Percentiles rank a stretch among this genome's conserved stretches.
These are phyloP conservation scores for Neoascochyta sp. DNA, from an alignment of 2,329 filamentous ascomycete genomes.

Conservation along the genomic window DNA sequence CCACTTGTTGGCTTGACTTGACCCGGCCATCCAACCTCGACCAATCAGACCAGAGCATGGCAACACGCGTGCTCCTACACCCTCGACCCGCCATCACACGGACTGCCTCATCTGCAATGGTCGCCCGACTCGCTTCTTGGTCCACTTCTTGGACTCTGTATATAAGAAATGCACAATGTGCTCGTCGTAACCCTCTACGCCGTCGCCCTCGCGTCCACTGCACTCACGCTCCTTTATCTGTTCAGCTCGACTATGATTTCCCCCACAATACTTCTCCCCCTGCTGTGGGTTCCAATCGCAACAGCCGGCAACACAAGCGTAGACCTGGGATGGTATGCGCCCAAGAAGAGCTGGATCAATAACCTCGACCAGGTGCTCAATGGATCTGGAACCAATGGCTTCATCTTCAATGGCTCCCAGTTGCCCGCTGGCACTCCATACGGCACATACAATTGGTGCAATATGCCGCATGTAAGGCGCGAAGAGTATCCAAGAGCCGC, in stretches of 20 bases:
- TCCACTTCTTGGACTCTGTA: too few relatives aligned
- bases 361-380: conserved; percentile 57
- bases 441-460: conserved; percentile 74
- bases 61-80: too few relatives aligned
- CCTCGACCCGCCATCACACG: too few relatives aligned
- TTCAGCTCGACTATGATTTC: conserved; percentile 16
- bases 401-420: conserved; percentile 66
- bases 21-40: too few relatives aligned
- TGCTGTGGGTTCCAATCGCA: conserved; percentile 16
- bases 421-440: conserved; percentile 54
- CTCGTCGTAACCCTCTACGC: conserved; percentile 7
- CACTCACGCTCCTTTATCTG: conserved; percentile 20
- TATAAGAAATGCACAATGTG: conserved; percentile 28
- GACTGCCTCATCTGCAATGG: too few relatives aligned
- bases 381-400: conserved; percentile 64
- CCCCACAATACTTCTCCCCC: conserved; percentile 11
- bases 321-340: conserved; percentile 35
- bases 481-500: conserved; percentile 59
- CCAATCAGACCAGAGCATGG: too few relatives aligned
- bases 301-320: conserved; percentile 15
- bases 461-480: conserved; percentile 78
- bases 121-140: too few relatives aligned
- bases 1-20: too few relatives aligned
- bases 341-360: conserved; percentile 52
- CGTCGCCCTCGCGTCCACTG: conserved; percentile 15